phyloP scores from a whole-genome alignment of 371 early-diverging fungal genomes.

The Paramicrosporidium saccamoebae region DNA sequence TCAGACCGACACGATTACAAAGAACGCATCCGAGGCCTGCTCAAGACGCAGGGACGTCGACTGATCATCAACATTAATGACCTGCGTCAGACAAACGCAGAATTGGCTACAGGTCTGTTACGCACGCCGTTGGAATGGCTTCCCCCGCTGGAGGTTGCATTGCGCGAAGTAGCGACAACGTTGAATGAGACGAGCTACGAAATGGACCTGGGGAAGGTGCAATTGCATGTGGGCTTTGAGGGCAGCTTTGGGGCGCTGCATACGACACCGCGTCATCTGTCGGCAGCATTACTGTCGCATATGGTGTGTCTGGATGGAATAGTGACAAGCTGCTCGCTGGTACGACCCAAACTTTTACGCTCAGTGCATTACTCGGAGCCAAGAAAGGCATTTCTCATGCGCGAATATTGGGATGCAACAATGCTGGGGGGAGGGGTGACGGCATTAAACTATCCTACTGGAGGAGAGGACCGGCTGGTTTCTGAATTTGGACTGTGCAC shows the following conservation, averaged over 20 bases:
- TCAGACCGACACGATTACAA: constrained; percentile 18
- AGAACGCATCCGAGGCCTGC: constrained; percentile 21
- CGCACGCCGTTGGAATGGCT: constrained; percentile 17
- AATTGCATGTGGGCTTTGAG: constrained; percentile 47
- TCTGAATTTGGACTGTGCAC: constrained; percentile 82
- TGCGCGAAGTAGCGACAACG: constrained; percentile 16
- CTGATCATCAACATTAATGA: constrained; percentile 61
- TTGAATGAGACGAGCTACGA: constrained; percentile 6
- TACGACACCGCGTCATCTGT: constrained; percentile 66
- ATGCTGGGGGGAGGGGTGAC: constrained; percentile 5
- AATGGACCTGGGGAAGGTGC: constrained; percentile 2
- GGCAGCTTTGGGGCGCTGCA: constrained; percentile 79
- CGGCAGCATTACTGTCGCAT: constrained; percentile 43
- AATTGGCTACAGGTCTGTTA: constrained; percentile 4
- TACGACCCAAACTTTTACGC: constrained; percentile 76
- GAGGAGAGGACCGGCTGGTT: constrained; percentile 59
- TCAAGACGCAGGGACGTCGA: constrained; percentile 20
- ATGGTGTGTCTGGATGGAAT: constrained; percentile 93
- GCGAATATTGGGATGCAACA: constrained; percentile 70
- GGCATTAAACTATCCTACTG: constrained; percentile 29
- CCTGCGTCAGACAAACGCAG: constrained; percentile 31
- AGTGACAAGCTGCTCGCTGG: constrained; percentile 85
- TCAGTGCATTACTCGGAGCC: constrained; percentile 79
- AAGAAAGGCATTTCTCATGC: constrained; percentile 37
- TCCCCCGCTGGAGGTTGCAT: constrained; percentile 46